A percentile compares a stretch with the other conserved stretches of the same genome.
Conservation (phyloP, 345 rosid species). For the Lumnitzera littorea region DNA sequence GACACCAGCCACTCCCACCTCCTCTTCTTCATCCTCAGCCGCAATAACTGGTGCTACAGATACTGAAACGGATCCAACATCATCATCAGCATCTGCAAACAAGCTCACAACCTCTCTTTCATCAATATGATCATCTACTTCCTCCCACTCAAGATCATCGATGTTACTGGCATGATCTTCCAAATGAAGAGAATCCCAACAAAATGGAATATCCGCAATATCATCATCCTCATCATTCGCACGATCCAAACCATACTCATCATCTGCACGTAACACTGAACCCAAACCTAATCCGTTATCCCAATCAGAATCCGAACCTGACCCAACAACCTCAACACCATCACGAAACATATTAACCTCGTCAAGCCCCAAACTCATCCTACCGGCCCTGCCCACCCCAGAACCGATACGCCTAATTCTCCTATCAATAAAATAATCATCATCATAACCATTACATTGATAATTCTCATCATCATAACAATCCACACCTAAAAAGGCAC, state of each 20-base stretch:
- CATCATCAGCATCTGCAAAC: slow-evolving; percentile 46
- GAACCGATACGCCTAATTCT: too few species aligned
- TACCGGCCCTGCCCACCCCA: too few species aligned
- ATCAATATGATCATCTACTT: slow-evolving; percentile 61
- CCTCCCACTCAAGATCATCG: slow-evolving; percentile 94
- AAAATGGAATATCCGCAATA: slow-evolving; percentile 42
- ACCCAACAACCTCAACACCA: slow-evolving; percentile 29
- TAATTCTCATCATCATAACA: slow-evolving; percentile 16
- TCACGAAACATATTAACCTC: not conserved
- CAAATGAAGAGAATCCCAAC: slow-evolving; percentile 72
- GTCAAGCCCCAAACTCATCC: too few species aligned
- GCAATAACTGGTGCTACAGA: slow-evolving; percentile 49
- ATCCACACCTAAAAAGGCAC: slow-evolving; percentile 17
- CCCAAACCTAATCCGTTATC: slow-evolving; percentile 31
- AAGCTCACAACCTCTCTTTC: slow-evolving; percentile 56
- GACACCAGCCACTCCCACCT: slow-evolving; percentile 41
- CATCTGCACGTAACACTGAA: slow-evolving; percentile 40
- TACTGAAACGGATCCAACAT: slow-evolving; percentile 46
- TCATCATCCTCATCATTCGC: slow-evolving; percentile 39
- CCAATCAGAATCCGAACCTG: slow-evolving; percentile 41
- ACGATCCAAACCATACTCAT: slow-evolving; percentile 32
- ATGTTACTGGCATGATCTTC: slow-evolving; percentile 49
- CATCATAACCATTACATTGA: slow-evolving; percentile 3
- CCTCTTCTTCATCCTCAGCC: slow-evolving; percentile 36
- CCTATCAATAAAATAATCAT: too few species aligned